These are phyloP conservation scores for Cucumis cinereus DNA, from an alignment of 306 rosid species.

Conservation along the genomic window DNA sequence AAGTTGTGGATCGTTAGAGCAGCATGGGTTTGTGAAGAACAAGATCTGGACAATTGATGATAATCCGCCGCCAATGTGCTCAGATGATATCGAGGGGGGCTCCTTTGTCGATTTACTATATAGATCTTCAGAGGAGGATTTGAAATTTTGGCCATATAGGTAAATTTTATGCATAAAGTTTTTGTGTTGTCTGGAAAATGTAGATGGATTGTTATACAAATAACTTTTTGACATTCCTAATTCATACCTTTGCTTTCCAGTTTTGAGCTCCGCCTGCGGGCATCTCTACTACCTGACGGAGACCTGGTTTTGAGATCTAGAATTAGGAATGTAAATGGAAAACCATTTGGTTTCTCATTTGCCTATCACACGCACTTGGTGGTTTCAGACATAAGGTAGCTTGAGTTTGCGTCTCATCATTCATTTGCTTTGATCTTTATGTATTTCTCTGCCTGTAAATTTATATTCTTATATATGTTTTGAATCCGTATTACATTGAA, in stretches of 20 bases:
- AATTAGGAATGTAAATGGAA: slow-evolving; percentile 64
- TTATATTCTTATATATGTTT: neutral
- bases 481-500: neutral
- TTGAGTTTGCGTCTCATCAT: slow-evolving; percentile 9
- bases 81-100: slow-evolving; percentile 37
- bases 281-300: slow-evolving; percentile 48
- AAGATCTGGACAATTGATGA: slow-evolving; percentile 74
- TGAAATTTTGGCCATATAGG: slow-evolving; percentile 71
- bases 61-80: slow-evolving; percentile 45
- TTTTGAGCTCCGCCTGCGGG: slow-evolving; percentile 81
- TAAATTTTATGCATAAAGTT: slow-evolving; percentile 6
- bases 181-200: neutral
- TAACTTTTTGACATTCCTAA: neutral
- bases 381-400: slow-evolving; percentile 88
- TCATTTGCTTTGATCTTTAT: neutral
- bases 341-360: slow-evolving; percentile 79
- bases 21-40: slow-evolving; percentile 87
- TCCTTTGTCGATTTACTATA: slow-evolving; percentile 64
- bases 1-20: slow-evolving; percentile 67
- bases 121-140: slow-evolving; percentile 72
- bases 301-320: slow-evolving; percentile 60
- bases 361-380: slow-evolving; percentile 70
- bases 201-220: neutral
- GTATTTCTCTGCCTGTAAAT: neutral
- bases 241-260: slow-evolving; percentile 23